These are phyloP conservation scores for Shiraia bambusicola DNA, from an alignment of 2,329 filamentous ascomycete genomes.

Conservation along the genomic window DNA sequence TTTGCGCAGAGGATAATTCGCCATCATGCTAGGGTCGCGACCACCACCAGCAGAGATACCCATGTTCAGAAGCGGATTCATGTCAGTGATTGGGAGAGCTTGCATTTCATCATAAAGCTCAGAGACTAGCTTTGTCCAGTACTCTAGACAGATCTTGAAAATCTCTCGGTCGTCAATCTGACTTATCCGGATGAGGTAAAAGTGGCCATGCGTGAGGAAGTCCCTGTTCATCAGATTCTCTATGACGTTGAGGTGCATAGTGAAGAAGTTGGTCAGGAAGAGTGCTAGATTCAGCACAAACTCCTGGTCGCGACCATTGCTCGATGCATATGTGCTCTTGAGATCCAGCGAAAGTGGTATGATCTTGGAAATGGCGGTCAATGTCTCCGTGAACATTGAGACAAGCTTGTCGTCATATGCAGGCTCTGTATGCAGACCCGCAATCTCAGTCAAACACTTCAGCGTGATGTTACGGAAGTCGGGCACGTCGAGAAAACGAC, in stretches of 20 bases:
- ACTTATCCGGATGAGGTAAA: constrained; percentile 96
- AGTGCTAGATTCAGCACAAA: constrained; percentile 96
- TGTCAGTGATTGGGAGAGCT: constrained; percentile 85
- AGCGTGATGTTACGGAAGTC: constrained; percentile 97
- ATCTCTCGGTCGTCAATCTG: constrained; percentile 99
- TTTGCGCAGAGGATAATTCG: constrained; percentile 90
- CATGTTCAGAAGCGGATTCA: constrained; percentile 85
- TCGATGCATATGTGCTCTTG: constrained; percentile 85
- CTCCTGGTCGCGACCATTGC: constrained; percentile 91
- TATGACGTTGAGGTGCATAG: constrained; percentile 87
- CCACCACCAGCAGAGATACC: constrained; percentile 77
- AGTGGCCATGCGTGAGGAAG: constrained; percentile 92
- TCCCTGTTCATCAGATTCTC: constrained; percentile 95
- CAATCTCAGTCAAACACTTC: constrained; percentile 96
- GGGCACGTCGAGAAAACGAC: constrained; percentile 85
- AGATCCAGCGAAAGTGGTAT: constrained; percentile 89
- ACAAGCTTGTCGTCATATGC: constrained; percentile 94
- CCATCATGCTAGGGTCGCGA: constrained; percentile 78
- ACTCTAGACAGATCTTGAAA: constrained; percentile 98
- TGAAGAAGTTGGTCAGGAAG: constrained; percentile 96
- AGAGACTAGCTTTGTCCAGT: constrained; percentile 98
- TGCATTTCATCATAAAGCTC: constrained; percentile 99
- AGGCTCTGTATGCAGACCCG: constrained; percentile 81
- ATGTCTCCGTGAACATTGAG: constrained; percentile 96
- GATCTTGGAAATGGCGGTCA: constrained; percentile 89